These are phyloP conservation scores for Aspergillus oerlinghausenensis DNA, from an alignment of 2,329 filamentous ascomycete species.

Conservation along the genomic window DNA sequence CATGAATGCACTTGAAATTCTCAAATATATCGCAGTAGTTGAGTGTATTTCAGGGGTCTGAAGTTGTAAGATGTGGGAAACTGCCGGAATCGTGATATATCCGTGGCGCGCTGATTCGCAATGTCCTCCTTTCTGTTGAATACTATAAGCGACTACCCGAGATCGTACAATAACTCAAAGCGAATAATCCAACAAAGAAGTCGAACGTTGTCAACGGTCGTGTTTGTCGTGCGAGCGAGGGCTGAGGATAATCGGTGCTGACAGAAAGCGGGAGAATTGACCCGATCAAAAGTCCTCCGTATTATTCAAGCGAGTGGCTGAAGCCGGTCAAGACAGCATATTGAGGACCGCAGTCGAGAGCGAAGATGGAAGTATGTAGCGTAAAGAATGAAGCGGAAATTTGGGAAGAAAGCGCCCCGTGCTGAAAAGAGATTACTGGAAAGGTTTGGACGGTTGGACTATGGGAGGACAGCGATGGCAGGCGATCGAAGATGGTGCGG, in stretches of 20 bases:
- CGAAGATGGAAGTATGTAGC: not conserved
- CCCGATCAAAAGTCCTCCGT: not conserved
- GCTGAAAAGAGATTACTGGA: not conserved
- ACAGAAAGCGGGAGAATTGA: not conserved
- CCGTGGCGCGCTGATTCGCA: not conserved
- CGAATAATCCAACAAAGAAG: not conserved
- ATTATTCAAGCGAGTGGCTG: not conserved
- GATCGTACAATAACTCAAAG: not conserved
- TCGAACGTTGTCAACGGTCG: not conserved
- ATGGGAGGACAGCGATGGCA: not conserved
- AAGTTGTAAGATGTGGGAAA: not conserved
- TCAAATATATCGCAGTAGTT: not conserved
- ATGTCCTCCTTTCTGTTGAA: not conserved
- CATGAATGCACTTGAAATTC: not conserved
- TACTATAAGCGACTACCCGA: not conserved
- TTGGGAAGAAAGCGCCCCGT: not conserved
- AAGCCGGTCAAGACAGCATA: not conserved
- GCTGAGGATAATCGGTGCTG: not conserved
- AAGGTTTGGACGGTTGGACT: not conserved
- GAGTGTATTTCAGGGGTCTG: too few relatives aligned
- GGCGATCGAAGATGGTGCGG: not conserved
- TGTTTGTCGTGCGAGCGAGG: not conserved
- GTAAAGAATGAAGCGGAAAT: not conserved
- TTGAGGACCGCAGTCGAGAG: not conserved
- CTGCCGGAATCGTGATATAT: not conserved